Evolutionary conservation across 2,329 filamentous ascomycete species (phyloP), one percentile per base, ranked within the genome.

Genomic region (Ceratocystis alfenasii): DNA sequence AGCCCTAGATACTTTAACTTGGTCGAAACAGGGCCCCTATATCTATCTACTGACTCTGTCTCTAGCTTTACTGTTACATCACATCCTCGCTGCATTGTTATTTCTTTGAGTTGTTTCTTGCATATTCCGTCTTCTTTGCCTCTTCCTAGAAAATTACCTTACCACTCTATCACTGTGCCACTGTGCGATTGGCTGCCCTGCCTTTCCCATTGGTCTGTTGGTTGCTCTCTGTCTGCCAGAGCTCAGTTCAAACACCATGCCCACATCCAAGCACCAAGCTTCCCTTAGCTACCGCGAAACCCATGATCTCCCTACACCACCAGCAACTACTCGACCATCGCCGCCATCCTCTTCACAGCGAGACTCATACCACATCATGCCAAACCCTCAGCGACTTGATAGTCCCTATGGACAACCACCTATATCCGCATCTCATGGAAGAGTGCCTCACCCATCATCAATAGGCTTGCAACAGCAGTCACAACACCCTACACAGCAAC

Each of bases 341-440:
- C 80, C 81, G 71, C 80, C 81, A 73, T 79, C 80, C 71, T 74
- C 81, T 73, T 77, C 74, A 71, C 76, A 78, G 69, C 77, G 78
- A 76, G 81, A 83, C 69, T 73, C 73, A 63, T 76, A 77, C 69
- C 79, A 78, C 70, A 69, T 74, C 67, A 69, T 75, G 66, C 71
- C 76, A 68, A 71, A 74, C 69, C 70, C 75, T 68, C 74, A 76
- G 68, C 76, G 74, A 57, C 78, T 76, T 71, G 75, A 78, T 72
- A 81, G 45, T 17, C 63, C 45, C n/a, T 65, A 61, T n/a, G 79
- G 68, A 74, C 59, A 75, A 71, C 78, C 81, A 77, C 77, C 77
- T 74, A 89, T 89, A 87, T 86, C 86, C 72, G 83, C 81, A 72
- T 81, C 85, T 75, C 86, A 87, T 75, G 83, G 86, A 75, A 84